Evolutionary conservation across 371 early-diverging fungal genomes (phyloP).

Genomic region (Mucor indicus): DNA sequence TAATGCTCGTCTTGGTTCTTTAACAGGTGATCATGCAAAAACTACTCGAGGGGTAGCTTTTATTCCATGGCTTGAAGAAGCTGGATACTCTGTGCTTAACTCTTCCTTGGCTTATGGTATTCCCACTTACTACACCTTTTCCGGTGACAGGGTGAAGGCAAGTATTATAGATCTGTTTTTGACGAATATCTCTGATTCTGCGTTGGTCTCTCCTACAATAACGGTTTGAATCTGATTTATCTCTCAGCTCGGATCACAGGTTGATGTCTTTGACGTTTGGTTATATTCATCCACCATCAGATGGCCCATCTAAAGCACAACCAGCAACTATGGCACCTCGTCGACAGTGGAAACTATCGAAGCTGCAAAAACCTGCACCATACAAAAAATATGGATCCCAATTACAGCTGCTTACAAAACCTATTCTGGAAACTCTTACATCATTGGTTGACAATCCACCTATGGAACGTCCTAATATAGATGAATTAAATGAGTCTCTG

Average conservation of each 20-base stretch:
- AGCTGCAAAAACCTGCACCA: not conserved
- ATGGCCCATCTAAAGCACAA: no score
- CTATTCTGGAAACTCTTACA: not conserved
- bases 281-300: not conserved
- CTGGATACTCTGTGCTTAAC: not conserved
- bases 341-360: slow-evolving; percentile 8
- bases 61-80: not conserved
- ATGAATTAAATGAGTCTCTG: slow-evolving; percentile 4
- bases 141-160: not conserved
- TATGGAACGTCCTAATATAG: not conserved
- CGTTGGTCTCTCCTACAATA: not conserved
- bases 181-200: not conserved
- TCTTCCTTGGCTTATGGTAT: not conserved
- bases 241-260: slow-evolving; percentile 12
- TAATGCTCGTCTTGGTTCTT: slow-evolving; percentile 2
- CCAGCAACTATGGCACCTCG: not conserved
- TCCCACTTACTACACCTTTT: slow-evolving; percentile 1
- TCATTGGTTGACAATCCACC: not conserved
- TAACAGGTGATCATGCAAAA: not conserved
- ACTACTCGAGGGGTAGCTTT: not conserved
- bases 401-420: not conserved
- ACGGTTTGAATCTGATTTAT: slow-evolving; percentile 4
- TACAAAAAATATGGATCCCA: not conserved
- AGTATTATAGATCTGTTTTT: slow-evolving; percentile 16
- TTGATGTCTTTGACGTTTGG: not conserved